These are phyloP conservation scores for Xylaria arbuscula DNA, from an alignment of 2,329 filamentous ascomycete species.

Conservation along the genomic window DNA sequence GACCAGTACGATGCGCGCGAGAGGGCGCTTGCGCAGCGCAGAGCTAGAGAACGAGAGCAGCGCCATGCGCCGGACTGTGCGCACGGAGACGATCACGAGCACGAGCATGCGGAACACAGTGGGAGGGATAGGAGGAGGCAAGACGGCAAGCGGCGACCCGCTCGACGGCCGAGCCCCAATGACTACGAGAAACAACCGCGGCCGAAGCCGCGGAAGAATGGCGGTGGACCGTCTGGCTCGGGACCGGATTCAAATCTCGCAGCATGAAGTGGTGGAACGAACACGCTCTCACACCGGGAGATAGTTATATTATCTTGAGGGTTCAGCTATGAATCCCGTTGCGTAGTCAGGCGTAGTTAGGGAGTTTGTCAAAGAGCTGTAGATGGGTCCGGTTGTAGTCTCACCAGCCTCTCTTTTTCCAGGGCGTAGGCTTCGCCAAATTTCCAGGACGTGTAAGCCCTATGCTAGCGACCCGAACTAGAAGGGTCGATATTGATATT, in stretches of 20 bases:
- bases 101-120: conserved; percentile 42
- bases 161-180: conserved; percentile 75
- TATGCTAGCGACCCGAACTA: neutral
- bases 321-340: neutral
- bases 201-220: conserved; percentile 57
- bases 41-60: conserved; percentile 42
- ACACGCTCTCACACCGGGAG: neutral
- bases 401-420: neutral
- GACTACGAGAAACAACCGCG: conserved; percentile 83
- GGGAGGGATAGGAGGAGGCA: conserved; percentile 49
- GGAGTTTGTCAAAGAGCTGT: neutral
- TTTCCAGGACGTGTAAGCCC: too few species aligned
- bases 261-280: neutral
- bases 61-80: conserved; percentile 44
- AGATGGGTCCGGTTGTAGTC: neutral
- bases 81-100: conserved; percentile 46
- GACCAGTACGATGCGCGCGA: conserved; percentile 43
- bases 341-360: neutral
- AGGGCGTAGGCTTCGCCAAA: neutral
- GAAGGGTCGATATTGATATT: neutral
- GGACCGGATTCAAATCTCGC: conserved; percentile 5
- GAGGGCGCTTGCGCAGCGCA: conserved; percentile 45
- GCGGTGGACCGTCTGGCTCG: conserved; percentile 14
- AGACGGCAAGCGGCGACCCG: conserved; percentile 26
- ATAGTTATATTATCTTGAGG: neutral